Evolutionary conservation across 2,329 filamentous ascomycete species (phyloP), one percentile per base, ranked within the genome.

Genomic region (Ceratocystiopsis sp.): DNA sequence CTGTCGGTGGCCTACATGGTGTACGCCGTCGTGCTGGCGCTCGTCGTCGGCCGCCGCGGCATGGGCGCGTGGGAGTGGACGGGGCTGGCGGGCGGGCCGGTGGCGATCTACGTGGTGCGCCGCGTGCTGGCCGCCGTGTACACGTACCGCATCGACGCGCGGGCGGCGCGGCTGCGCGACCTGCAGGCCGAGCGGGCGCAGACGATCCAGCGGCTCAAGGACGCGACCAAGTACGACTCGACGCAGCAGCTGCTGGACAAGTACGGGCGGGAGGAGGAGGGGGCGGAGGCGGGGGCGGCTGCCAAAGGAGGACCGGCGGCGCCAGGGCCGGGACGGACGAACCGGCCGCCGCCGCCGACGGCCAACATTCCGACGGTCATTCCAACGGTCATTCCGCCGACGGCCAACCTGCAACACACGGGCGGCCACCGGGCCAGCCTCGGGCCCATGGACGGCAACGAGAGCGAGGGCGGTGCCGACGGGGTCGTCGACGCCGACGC

Each of bases 131-230:
- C 78, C 14, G 63, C 71, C 11, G 82, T 82, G 61, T 98, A 84
- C 63, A 81, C 80, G 52, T 93, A 83, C 58, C 83, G 85, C 48
- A 80, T 91, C 53, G 73, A 80, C 18, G 75, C 68, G 15, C 69
- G 83, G 12, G 74, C 80, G 51, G 60, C 68, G 35, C 72, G 80
- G 36, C 69, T 96, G 29, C 80, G 89, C 52, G 73, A 73, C 17
- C 71, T 87, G 34, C 77, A 87, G 54, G 74, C 76, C 43, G 83
- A 95, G 59, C 78, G 89, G 43, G 76, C 83, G 46, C 77, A 77
- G 53, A 94, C 87, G 2, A 96, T 98, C 50, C 81, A 93, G 58
- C 87, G 87, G 61, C 75, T 98, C 49, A 98, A 98, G 62, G 78
- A 81, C 46, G 87, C 87, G 21, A 98, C 91, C 33, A 94, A 84